Percentiles rank a stretch among this genome's conserved stretches.
These are phyloP conservation scores for Pterocarpus santalinus DNA, from an alignment of 306 rosid genomes.

Conservation along the genomic window DNA sequence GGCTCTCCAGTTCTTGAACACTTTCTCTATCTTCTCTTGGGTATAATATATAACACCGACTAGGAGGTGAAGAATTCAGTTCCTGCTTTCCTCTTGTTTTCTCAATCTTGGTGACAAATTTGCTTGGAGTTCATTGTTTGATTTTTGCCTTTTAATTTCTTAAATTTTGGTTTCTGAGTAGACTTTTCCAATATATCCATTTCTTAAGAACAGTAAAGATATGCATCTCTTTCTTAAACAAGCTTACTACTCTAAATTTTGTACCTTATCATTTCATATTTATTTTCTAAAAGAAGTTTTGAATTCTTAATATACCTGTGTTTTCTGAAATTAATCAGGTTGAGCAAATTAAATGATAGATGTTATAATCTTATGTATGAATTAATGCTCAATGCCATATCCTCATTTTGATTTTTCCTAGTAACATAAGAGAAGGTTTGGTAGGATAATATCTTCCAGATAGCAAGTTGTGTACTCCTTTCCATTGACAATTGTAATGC, in stretches of 20 bases:
- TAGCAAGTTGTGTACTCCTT: background rate
- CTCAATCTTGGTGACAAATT: background rate
- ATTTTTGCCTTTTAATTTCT: slow-evolving; percentile 21
- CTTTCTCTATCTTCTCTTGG: too few relatives aligned
- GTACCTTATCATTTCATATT: background rate
- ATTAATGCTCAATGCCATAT: background rate
- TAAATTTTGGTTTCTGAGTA: background rate
- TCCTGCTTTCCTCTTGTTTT: background rate
- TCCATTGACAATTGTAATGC: background rate
- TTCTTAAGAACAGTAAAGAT: background rate
- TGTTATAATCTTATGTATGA: background rate
- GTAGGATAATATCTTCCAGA: background rate
- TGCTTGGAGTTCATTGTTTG: background rate
- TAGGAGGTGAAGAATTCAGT: background rate
- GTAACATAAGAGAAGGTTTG: too few relatives aligned
- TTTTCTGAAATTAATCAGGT: background rate
- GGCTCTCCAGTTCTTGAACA: too few relatives aligned
- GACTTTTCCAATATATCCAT: background rate
- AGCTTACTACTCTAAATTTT: background rate
- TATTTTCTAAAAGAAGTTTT: background rate
- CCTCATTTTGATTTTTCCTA: background rate
- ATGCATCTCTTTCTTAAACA: background rate
- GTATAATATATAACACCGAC: background rate
- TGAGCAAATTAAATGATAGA: background rate
- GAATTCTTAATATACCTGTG: too few relatives aligned